phyloP scores from a whole-genome alignment of 805 yeast species.

The Suhomyces pyralidae region DNA sequence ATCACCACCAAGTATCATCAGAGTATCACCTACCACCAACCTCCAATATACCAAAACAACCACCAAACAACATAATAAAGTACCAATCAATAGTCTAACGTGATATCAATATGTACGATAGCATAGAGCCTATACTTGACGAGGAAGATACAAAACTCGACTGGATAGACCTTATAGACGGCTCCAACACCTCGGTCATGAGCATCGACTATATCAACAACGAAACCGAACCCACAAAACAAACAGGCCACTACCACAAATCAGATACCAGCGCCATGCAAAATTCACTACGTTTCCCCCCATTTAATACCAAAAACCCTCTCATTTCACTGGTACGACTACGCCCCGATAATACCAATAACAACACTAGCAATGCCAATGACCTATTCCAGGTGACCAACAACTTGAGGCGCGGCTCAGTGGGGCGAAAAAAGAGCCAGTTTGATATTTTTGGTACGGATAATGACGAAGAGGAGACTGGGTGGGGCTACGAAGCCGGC shows the following conservation, averaged over 20 bases:
- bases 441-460: conserved; percentile 7
- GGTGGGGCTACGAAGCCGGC: conserved; percentile 11
- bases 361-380: conserved; percentile 12
- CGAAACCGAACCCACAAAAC: conserved; percentile 2
- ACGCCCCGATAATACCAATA: background rate
- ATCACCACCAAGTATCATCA: background rate
- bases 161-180: conserved; percentile 14
- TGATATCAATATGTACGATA: background rate
- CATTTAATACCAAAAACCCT: background rate
- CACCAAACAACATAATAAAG: too few relatives aligned
- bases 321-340: conserved; percentile 1
- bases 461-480: conserved; percentile 12
- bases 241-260: background rate
- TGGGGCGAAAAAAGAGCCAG: conserved; percentile 1
- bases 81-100: background rate
- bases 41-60: too few relatives aligned
- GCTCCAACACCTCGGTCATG: background rate
- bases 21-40: background rate
- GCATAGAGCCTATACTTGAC: conserved; percentile 6
- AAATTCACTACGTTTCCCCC: background rate
- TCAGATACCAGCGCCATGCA: background rate
- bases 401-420: conserved; percentile 1
- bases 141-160: conserved; percentile 20
- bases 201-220: conserved; percentile 4
- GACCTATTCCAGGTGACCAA: conserved; percentile 30